phyloP scores from a whole-genome alignment of 129 eudicot species.

The Helianthus tuberosus region DNA sequence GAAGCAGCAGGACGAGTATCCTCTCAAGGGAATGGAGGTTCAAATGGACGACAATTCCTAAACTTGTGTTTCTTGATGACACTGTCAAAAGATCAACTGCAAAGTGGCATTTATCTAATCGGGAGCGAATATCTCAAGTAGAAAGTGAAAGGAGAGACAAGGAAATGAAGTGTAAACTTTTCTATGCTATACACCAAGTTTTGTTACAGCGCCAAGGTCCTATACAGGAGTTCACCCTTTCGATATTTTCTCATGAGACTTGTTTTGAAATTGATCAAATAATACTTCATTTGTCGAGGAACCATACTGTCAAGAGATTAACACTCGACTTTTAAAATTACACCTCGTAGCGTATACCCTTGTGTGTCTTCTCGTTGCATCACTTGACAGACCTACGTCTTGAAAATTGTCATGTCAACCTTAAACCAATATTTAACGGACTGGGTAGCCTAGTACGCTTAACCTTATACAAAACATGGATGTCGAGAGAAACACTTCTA shows the following conservation, averaged over 20 bases:
- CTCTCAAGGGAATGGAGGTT: conserved; percentile 27
- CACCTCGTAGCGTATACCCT: neutral
- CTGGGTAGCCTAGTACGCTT: conserved; percentile 3
- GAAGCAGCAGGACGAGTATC: conserved; percentile 13
- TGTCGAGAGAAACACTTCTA: neutral
- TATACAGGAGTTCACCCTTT: neutral
- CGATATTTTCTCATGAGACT: neutral
- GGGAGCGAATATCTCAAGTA: neutral
- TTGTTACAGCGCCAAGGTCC: neutral
- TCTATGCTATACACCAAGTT: conserved; percentile 15
- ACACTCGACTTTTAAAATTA: neutral
- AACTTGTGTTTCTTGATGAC: neutral
- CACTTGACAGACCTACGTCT: neutral
- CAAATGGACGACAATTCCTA: conserved; percentile 11
- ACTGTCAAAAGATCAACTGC: neutral
- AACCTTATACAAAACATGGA: neutral
- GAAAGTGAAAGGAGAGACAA: conserved; percentile 2
- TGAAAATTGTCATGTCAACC: neutral
- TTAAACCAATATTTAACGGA: neutral
- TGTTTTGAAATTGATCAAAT: neutral
- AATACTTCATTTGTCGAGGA: neutral
- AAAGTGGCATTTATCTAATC: neutral
- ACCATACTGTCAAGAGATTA: conserved; percentile 10
- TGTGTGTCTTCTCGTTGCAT: too few relatives aligned
- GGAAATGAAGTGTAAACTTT: neutral